phyloP scores from a whole-genome alignment of 2,329 filamentous ascomycete species.

The Aspergillus sp. region DNA sequence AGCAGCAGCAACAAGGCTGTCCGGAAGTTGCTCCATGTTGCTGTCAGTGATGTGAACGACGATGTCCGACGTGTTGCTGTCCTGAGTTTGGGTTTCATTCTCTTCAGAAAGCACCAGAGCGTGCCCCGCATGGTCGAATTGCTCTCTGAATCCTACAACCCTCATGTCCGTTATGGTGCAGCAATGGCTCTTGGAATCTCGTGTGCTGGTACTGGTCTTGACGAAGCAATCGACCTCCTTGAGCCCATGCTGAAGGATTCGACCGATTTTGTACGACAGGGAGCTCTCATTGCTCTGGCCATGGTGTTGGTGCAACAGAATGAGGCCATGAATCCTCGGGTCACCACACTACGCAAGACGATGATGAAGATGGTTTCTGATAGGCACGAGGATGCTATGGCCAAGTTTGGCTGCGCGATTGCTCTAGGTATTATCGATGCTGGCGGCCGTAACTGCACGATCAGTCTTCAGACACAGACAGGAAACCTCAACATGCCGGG shows the following conservation, averaged over 20 bases:
- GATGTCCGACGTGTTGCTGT: constrained; percentile 95
- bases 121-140: constrained; percentile 99
- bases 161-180: constrained; percentile 94
- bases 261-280: constrained; percentile 96
- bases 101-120: constrained; percentile 95
- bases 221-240: constrained; percentile 92
- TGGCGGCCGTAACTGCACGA: constrained; percentile 96
- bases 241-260: constrained; percentile 99
- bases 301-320: constrained; percentile 99
- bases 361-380: constrained; percentile 92
- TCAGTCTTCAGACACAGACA: constrained; percentile 94
- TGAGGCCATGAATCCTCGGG: constrained; percentile 97
- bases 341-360: constrained; percentile 84
- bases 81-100: constrained; percentile 96
- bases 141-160: constrained; percentile 97
- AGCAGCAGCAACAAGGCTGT: constrained; percentile 99
- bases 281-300: constrained; percentile 85
- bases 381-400: constrained; percentile 98
- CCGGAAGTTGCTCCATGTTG: constrained; percentile 88
- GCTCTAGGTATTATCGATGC: constrained; percentile 97
- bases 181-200: constrained; percentile 98
- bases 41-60: constrained; percentile 96
- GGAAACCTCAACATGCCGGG: constrained; percentile 98
- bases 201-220: constrained; percentile 90
- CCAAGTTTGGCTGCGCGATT: constrained; percentile 93